phyloP scores from a whole-genome alignment of 371 early-diverging fungal species.

The Nematocida parisii region DNA sequence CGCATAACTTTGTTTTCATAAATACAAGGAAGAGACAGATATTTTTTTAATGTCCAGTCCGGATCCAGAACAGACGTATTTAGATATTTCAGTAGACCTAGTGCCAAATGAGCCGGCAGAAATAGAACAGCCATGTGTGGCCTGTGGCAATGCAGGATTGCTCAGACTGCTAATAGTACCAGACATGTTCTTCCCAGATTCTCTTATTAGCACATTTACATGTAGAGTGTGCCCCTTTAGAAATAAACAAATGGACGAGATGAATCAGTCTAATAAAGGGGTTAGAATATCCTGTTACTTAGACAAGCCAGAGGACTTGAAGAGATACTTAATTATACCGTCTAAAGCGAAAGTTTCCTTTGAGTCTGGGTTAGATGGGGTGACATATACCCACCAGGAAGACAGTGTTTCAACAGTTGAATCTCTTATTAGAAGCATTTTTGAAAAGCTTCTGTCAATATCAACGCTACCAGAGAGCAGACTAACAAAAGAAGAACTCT shows the following conservation, averaged over 20 bases:
- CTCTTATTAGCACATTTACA: constrained; percentile 30
- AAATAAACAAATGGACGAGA: constrained; percentile 53
- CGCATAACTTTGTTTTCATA: constrained; percentile 59
- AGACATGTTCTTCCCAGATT: constrained; percentile 49
- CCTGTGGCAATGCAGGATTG: constrained; percentile 29
- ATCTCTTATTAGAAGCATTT: constrained; percentile 26
- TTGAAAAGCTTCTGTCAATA: constrained; percentile 39
- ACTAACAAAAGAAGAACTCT: constrained; percentile 39
- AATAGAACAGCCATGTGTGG: constrained; percentile 30
- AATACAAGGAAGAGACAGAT: background rate
- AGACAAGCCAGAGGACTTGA: constrained; percentile 39
- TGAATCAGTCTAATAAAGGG: constrained; percentile 34
- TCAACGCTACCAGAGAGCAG: constrained; percentile 34
- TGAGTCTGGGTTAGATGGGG: constrained; percentile 41
- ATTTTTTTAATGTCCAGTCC: constrained; percentile 44
- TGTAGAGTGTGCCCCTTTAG: constrained; percentile 36
- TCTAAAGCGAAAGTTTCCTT: constrained; percentile 19
- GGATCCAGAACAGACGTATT: background rate
- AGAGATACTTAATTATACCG: constrained; percentile 37
- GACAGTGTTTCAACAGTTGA: constrained; percentile 42
- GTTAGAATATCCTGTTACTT: constrained; percentile 27
- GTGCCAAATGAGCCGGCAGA: constrained; percentile 38
- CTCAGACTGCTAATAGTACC: constrained; percentile 41
- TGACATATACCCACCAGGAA: constrained; percentile 30
- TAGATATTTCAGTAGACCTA: constrained; percentile 21